Evolutionary conservation across 768 basidiomycete species (phyloP).

Genomic region (Cantharellus cinnabarinus): DNA sequence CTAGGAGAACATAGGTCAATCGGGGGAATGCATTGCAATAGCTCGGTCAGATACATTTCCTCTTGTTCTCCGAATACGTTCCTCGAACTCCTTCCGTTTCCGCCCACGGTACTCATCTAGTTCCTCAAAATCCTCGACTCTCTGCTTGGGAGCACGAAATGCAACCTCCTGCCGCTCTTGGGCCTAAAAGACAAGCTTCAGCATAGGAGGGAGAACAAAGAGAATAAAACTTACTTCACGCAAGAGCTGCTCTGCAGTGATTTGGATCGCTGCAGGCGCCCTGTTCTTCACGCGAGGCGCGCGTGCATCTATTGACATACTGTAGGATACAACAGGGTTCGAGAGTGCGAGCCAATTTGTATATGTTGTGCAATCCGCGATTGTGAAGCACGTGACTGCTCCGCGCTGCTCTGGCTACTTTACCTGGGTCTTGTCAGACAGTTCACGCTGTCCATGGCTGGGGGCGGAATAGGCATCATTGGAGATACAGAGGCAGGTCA

Average conservation of each 20-base stretch:
- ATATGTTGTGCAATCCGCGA: too few species aligned
- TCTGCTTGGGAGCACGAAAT: constrained; percentile 81
- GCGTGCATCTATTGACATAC: constrained; percentile 1
- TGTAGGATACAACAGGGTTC: too few species aligned
- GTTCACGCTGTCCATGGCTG: too few species aligned
- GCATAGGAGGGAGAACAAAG: background rate
- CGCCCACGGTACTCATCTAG: constrained; percentile 61
- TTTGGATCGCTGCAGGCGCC: constrained; percentile 85
- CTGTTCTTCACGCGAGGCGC: constrained; percentile 61
- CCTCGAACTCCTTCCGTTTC: constrained; percentile 78
- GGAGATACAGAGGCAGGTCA: too few species aligned
- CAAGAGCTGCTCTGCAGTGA: constrained; percentile 93
- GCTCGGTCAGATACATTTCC: constrained; percentile 13
- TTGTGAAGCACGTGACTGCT: too few species aligned
- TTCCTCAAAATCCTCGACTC: constrained; percentile 87
- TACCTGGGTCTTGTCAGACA: too few species aligned
- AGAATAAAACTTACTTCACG: constrained; percentile 43
- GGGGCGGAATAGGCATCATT: too few species aligned
- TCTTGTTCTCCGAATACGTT: constrained; percentile 30
- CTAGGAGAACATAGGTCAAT: constrained; percentile 11
- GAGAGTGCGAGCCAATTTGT: too few species aligned
- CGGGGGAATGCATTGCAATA: background rate
- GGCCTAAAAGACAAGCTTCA: constrained; percentile 29
- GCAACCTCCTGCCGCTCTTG: constrained; percentile 93
- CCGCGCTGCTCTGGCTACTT: too few species aligned